phyloP scores from a whole-genome alignment of 495 filamentous ascomycete species.

The Aspergillus incahuasiensis region DNA sequence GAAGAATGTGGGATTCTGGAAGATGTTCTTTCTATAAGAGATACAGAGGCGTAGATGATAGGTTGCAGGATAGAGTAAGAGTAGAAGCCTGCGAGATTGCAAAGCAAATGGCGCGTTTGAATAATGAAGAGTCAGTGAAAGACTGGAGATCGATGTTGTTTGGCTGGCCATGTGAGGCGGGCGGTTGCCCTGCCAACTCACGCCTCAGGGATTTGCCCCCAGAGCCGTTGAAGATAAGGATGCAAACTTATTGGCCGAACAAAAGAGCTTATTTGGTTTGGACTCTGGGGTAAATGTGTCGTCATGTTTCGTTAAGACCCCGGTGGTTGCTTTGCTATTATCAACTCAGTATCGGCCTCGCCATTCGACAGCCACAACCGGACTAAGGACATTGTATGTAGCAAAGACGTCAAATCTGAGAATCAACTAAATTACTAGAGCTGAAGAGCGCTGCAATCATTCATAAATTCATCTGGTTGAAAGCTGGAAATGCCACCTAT shows the following conservation, averaged over 20 bases:
- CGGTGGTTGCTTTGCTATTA: too few species aligned
- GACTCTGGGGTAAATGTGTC: neutral
- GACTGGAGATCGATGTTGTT: neutral
- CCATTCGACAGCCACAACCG: neutral
- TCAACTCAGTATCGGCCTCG: neutral
- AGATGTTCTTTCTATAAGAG: slow-evolving; percentile 1
- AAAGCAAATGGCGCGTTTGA: neutral
- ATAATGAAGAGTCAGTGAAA: neutral
- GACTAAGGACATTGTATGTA: neutral
- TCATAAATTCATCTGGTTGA: neutral
- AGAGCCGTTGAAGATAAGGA: neutral
- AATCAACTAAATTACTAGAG: too few species aligned
- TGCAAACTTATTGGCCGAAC: neutral
- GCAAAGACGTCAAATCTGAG: too few species aligned
- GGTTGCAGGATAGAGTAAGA: slow-evolving; percentile 7
- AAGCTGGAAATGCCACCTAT: neutral
- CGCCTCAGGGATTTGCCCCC: neutral
- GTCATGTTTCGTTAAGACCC: neutral
- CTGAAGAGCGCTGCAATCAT: neutral
- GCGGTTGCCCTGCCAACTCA: slow-evolving; percentile 7
- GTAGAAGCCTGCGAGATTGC: neutral
- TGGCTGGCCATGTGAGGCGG: neutral
- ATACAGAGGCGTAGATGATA: slow-evolving; percentile 6
- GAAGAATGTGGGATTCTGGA: neutral
- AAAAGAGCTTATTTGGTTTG: neutral